Percentiles rank a stretch among this genome's conserved stretches.
These are phyloP conservation scores for Scedosporium apiospermum DNA, from an alignment of 2,329 filamentous ascomycete genomes.

Conservation along the genomic window DNA sequence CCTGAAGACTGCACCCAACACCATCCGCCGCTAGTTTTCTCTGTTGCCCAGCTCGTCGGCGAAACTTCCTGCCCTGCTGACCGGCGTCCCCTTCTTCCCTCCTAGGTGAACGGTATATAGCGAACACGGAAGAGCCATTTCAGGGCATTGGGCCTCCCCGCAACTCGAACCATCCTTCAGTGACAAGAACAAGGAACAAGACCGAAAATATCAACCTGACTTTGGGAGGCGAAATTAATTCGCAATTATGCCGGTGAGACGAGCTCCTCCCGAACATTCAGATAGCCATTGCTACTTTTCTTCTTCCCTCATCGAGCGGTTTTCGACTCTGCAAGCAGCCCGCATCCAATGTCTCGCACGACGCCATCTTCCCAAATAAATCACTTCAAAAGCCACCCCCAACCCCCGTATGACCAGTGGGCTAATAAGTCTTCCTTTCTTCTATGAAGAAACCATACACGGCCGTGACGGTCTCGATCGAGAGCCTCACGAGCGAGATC, in stretches of 20 bases:
- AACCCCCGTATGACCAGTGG: background rate
- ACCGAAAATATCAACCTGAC: too few species aligned
- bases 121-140: too few species aligned
- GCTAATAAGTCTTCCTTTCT: background rate
- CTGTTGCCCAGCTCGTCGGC: too few species aligned
- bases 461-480: constrained; percentile 85
- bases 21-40: background rate
- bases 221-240: too few species aligned
- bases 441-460: constrained; percentile 67
- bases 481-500: constrained; percentile 79
- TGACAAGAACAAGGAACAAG: too few species aligned
- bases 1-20: background rate
- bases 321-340: background rate
- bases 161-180: too few species aligned
- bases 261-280: too few species aligned
- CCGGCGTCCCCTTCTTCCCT: background rate
- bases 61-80: too few species aligned
- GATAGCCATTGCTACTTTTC: background rate
- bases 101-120: too few species aligned
- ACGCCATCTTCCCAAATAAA: background rate
- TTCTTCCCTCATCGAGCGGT: background rate
- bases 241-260: too few species aligned
- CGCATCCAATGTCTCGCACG: background rate
- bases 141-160: too few species aligned
- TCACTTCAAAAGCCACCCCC: background rate